These are phyloP conservation scores for Galeopsis tetrahit DNA, from an alignment of 257 asterid genomes.

Conservation along the genomic window DNA sequence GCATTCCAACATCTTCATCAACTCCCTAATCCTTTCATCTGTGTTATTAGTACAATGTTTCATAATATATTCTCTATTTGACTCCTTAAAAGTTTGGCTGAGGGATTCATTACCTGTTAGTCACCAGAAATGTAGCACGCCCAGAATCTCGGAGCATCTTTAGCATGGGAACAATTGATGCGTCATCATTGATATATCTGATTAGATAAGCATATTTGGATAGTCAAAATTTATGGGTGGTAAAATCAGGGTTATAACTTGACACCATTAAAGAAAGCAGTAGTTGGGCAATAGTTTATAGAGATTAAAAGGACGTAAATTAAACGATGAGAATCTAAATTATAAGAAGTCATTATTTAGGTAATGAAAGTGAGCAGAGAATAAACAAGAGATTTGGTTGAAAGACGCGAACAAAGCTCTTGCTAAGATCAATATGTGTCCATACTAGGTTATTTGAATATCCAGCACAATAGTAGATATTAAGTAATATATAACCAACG, in stretches of 20 bases:
- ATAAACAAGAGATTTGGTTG: conserved; percentile 7
- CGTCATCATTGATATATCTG: conserved; percentile 89
- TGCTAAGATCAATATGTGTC: conserved; percentile 3
- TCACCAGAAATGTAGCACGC: conserved; percentile 92
- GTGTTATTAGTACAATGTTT: background rate
- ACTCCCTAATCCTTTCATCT: no score
- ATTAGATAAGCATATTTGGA: conserved; percentile 36
- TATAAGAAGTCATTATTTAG: background rate
- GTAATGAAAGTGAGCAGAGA: conserved; percentile 18
- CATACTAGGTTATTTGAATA: conserved; percentile 6
- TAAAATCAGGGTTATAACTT: conserved; percentile 13
- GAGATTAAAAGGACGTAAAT: conserved; percentile 20
- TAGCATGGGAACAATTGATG: conserved; percentile 87
- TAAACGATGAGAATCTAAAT: background rate
- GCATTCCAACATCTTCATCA: no score
- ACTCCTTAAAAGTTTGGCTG: conserved; percentile 2
- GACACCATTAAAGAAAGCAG: conserved; percentile 2
- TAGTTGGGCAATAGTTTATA: background rate
- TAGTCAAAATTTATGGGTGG: conserved; percentile 20
- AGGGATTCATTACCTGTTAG: conserved; percentile 73
- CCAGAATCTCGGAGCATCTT: conserved; percentile 96
- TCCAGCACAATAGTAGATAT: conserved; percentile 26
- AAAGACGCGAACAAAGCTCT: background rate
- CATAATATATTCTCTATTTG: conserved; percentile 20
- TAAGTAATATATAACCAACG: background rate